Evolutionary conservation across 805 yeast genomes (phyloP), one percentile per base, ranked within the genome.

Genomic region (Candida endomychidarum): DNA sequence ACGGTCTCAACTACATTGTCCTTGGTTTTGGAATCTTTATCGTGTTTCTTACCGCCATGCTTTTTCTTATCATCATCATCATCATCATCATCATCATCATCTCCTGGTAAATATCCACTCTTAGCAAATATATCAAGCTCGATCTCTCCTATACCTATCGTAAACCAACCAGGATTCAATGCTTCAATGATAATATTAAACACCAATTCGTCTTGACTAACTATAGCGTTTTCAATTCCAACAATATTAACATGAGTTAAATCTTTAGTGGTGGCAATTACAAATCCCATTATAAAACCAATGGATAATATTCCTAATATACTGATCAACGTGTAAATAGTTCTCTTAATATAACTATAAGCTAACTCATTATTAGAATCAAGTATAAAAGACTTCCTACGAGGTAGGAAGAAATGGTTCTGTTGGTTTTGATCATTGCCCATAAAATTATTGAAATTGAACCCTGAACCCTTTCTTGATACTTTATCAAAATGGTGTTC

Each of bases 121-220:
- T 80, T 81, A 1, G 91, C 97, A 67, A 91, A 91, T 2, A 91
- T 70, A 57, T 91, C 97, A 29, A 91, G 60, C 49, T 86, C 91
- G 8, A 83, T 81, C 10, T 79, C 77, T 29, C 70, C 67, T 2
- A 90, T 70, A 2, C 68, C 64, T 4, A 89, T 78, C 2, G 84
- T 72, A 48, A 89, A 70, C 61, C 90, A 75, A 0, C 97, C 96
- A 0, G 96, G 96, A 57, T 91, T 91, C 51, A 82, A 78, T 0
- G 95, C 95, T 43, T 80, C 83, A 16, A 88, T 77, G 2, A 78
- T 75, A 51, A 91, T 65, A 56, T 83, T 86, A 64, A 91, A 88
- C 0, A 89, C 75, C 34, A 91, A 65, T 56, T 88, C 97, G 53
- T 89, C 96, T 47, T 82, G 81, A 37, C 93, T 81, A 2, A 87